phyloP scores from a whole-genome alignment of 2,329 filamentous ascomycete species.

The Westerdykella aurantiaca region DNA sequence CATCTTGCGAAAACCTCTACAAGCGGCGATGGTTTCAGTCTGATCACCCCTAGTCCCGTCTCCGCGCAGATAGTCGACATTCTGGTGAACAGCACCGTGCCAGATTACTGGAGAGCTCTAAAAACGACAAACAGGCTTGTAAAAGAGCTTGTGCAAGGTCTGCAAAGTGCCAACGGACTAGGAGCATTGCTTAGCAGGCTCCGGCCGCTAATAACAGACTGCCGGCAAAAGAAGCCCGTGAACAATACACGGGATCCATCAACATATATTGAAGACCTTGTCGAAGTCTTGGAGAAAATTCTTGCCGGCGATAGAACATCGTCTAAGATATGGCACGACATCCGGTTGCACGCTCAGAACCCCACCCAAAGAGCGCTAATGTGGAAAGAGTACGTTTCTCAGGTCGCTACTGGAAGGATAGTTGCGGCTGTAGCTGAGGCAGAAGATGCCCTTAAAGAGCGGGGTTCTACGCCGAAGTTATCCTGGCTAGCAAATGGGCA shows the following conservation, averaged over 20 bases:
- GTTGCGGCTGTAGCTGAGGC: conserved; percentile 56
- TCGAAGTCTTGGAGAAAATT: conserved; percentile 40
- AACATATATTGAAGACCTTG: conserved; percentile 36
- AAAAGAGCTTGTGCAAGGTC: conserved; percentile 53
- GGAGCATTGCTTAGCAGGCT: conserved; percentile 71
- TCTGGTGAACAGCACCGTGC: conserved; percentile 67
- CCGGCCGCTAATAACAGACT: conserved; percentile 49
- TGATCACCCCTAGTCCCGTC: conserved; percentile 59
- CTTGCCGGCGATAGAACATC: conserved; percentile 44
- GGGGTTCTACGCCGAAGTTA: conserved; percentile 10
- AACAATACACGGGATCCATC: conserved; percentile 24
- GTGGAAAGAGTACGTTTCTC: conserved; percentile 59
- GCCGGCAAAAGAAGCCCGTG: conserved; percentile 30
- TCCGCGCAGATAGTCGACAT: conserved; percentile 69
- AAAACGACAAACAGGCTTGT: conserved; percentile 38
- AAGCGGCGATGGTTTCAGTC: conserved; percentile 43
- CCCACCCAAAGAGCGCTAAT: conserved; percentile 46
- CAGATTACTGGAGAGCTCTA: conserved; percentile 73
- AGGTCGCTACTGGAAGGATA: conserved; percentile 57
- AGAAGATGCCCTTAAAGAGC: conserved; percentile 44
- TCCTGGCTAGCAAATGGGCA: conserved; percentile 62
- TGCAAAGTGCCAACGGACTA: conserved; percentile 69
- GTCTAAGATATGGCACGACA: conserved; percentile 42
- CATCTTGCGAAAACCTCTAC: conserved; percentile 43
- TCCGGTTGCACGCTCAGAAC: conserved; percentile 37